Percentiles rank a stretch among this genome's conserved stretches.
Conservation (phyloP, 495 filamentous ascomycete species). For the Daldinia bambusicola region DNA sequence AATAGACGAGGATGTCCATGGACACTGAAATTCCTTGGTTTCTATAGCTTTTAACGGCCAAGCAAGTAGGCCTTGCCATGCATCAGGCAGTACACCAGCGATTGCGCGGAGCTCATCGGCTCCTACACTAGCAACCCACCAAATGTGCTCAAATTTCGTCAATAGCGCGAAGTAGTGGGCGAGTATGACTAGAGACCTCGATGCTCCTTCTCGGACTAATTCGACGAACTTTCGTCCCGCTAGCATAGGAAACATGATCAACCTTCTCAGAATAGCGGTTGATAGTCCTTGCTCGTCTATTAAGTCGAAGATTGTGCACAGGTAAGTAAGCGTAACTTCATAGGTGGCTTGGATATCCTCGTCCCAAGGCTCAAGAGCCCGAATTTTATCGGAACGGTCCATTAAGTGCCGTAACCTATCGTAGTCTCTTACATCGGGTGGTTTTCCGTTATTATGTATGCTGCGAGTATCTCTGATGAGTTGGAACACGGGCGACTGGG, state of each 20-base stretch:
- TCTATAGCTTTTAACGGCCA: slow-evolving; percentile 50
- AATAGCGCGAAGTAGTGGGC: slow-evolving; percentile 55
- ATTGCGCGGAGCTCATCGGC: slow-evolving; percentile 52
- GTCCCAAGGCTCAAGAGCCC: slow-evolving; percentile 46
- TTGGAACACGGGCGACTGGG: slow-evolving; percentile 18
- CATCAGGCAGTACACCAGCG: slow-evolving; percentile 46
- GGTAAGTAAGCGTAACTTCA: slow-evolving; percentile 46
- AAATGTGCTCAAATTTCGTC: slow-evolving; percentile 46
- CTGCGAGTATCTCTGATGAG: slow-evolving; percentile 24
- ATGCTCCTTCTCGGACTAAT: slow-evolving; percentile 48
- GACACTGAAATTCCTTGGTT: slow-evolving; percentile 3
- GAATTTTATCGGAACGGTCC: slow-evolving; percentile 18
- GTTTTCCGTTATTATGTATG: slow-evolving; percentile 22
- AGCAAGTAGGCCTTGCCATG: slow-evolving; percentile 53
- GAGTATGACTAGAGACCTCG: slow-evolving; percentile 54
- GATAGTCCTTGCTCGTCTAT: slow-evolving; percentile 40
- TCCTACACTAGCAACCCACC: slow-evolving; percentile 53
- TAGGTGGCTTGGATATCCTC: slow-evolving; percentile 49
- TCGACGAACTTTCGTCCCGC: slow-evolving; percentile 48
- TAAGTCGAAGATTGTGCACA: slow-evolving; percentile 49
- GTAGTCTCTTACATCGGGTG: slow-evolving; percentile 3
- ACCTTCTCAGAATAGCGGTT: slow-evolving; percentile 45
- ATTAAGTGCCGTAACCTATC: slow-evolving; percentile 24
- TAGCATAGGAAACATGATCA: slow-evolving; percentile 53
- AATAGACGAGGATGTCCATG: background rate